phyloP scores from a whole-genome alignment of 2,329 filamentous ascomycete genomes.

The Pseudogymnoascus sp. region DNA sequence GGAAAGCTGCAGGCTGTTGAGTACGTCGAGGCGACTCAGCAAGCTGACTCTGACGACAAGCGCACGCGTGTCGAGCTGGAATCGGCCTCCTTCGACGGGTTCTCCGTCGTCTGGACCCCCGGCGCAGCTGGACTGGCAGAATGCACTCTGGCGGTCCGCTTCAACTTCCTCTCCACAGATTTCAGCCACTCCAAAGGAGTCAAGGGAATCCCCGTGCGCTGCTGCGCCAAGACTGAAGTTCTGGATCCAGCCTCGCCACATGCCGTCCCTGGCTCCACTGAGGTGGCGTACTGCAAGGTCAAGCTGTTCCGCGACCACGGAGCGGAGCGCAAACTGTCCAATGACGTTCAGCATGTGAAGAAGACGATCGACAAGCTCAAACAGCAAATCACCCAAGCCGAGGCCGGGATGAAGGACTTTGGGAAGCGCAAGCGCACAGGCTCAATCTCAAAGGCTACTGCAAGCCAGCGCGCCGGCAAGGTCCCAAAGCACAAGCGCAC shows the following conservation, averaged over 20 bases:
- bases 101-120: slow-evolving; percentile 83
- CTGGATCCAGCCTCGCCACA: slow-evolving; percentile 46
- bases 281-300: slow-evolving; percentile 92
- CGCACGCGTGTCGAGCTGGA: slow-evolving; percentile 64
- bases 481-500: slow-evolving; percentile 84
- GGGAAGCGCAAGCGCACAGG: slow-evolving; percentile 55
- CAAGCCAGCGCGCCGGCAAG: slow-evolving; percentile 63
- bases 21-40: slow-evolving; percentile 65
- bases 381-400: slow-evolving; percentile 78
- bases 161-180: slow-evolving; percentile 97
- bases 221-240: slow-evolving; percentile 83
- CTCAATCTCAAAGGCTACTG: slow-evolving; percentile 36
- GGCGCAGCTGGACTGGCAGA: slow-evolving; percentile 61
- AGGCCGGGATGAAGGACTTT: slow-evolving; percentile 60
- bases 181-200: slow-evolving; percentile 99
- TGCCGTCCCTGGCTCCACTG: slow-evolving; percentile 43
- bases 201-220: slow-evolving; percentile 88
- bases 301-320: slow-evolving; percentile 96
- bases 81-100: slow-evolving; percentile 82
- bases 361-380: slow-evolving; percentile 95
- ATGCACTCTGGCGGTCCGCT: slow-evolving; percentile 82
- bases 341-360: slow-evolving; percentile 89
- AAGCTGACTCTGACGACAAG: slow-evolving; percentile 55
- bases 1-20: slow-evolving; percentile 92
- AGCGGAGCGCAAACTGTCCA: slow-evolving; percentile 88